phyloP scores from a whole-genome alignment of 192 early-diverging fungal genomes.

The Rhizophlyctis rosea region DNA sequence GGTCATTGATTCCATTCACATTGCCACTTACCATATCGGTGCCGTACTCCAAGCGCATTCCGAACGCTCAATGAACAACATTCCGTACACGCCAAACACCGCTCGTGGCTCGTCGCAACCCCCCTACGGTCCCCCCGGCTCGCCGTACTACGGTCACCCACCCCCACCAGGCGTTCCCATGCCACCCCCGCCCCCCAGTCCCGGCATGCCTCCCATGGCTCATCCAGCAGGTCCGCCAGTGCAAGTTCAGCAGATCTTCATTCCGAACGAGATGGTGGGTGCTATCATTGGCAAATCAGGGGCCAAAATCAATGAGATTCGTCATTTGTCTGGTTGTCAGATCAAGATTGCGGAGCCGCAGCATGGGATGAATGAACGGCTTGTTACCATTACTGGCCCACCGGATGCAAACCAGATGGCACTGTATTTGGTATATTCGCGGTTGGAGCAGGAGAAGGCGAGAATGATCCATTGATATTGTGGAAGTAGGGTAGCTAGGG shows the following conservation, averaged over 20 bases:
- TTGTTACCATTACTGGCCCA: slow-evolving; percentile 89
- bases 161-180: too few relatives aligned
- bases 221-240: slow-evolving; percentile 8
- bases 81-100: slow-evolving; percentile 30
- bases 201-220: too few relatives aligned
- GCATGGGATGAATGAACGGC: slow-evolving; percentile 75
- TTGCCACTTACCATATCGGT: slow-evolving; percentile 63
- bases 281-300: slow-evolving; percentile 96
- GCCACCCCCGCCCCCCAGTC: too few relatives aligned
- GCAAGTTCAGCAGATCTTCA: slow-evolving; percentile 80
- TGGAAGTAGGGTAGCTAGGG: too few relatives aligned
- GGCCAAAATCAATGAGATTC: slow-evolving; percentile 51
- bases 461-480: slow-evolving; percentile 3
- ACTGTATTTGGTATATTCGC: slow-evolving; percentile 83
- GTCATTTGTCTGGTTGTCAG: slow-evolving; percentile 46
- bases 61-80: slow-evolving; percentile 20
- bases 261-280: slow-evolving; percentile 94
- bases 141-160: too few relatives aligned
- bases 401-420: slow-evolving; percentile 87
- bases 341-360: slow-evolving; percentile 87
- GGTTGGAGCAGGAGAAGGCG: slow-evolving; percentile 75
- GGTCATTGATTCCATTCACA: slow-evolving; percentile 74
- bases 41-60: slow-evolving; percentile 21
- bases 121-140: too few relatives aligned
- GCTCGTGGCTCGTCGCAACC: too few relatives aligned